Base-by-base conservation (phyloP, 441 rosid genomes). In the Jatropha podagrica region DNA sequence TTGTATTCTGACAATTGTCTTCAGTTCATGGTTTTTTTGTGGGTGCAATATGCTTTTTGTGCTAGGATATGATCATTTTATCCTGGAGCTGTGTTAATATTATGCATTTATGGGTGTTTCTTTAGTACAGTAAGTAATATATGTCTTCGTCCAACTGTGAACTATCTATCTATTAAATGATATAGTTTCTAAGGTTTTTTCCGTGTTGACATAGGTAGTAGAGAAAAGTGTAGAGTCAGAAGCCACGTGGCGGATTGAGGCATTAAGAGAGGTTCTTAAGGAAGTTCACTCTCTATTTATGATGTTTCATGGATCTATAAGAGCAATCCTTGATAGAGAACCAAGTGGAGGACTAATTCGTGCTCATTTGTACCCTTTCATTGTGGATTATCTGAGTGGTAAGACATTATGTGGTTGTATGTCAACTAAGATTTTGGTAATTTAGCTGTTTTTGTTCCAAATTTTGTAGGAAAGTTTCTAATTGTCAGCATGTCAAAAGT, bases 211-310 rank as follows among this genome's bases (percentile, higher is more conserved):
- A 68, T 71, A 96, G 99, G 85, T 94, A 51, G 91, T 92, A 74
- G 97, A 96, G 85, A 94, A 92, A 83, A 89, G 87, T 79, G 90
- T 83, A 82, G 94, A 85, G 68, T 77, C 80, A 1, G 92, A 85
- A 80, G 87, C 91, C 11, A 69, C 86, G 76, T 94, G 98, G 97
- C 86, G 93, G 81, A 80, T 89, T 61, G 94, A 90, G 72, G 97
- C 96, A 26, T 81, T 96, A 60, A 80, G 90, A 74, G 85, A 85
- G 76, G 88, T 96, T 79, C 97, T 96, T 23, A 91, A 89, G 85
- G 98, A 96, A 89, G 89, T 92, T 66, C 97, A 96, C 81, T 89
- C 91, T 61, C 98, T 96, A 77, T 94, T 94, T 73, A 74, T 84
- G 75, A 87, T 94, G 97, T 96, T 96, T 77, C 83, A 93, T 76